Percentiles rank a stretch among this genome's conserved stretches.
Conservation (phyloP, 2,329 filamentous ascomycete species). For the Graphiopsis chlorocephala region DNA sequence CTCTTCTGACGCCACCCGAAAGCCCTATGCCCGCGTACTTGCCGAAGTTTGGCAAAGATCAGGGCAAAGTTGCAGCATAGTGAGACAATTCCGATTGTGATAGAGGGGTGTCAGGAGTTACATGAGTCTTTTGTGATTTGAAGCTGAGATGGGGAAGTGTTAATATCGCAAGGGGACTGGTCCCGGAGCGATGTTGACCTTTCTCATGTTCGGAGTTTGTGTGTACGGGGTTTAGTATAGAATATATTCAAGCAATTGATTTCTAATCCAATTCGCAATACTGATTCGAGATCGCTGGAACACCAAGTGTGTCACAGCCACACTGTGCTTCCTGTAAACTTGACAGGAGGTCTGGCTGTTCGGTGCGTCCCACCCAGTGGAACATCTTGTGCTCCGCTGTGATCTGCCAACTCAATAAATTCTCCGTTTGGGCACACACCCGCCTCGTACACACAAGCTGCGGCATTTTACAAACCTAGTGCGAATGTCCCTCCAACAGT, state of each 20-base stretch:
- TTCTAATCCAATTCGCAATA: not conserved
- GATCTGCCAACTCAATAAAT: not conserved
- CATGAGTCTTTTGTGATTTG: not conserved
- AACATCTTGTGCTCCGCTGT: not conserved
- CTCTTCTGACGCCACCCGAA: constrained; percentile 22
- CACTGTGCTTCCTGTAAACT: not conserved
- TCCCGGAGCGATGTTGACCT: not conserved
- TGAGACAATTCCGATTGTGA: not conserved
- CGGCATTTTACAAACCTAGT: not conserved
- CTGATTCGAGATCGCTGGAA: not conserved
- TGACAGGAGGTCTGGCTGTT: not conserved
- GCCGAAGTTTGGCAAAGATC: not conserved
- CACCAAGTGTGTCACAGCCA: not conserved
- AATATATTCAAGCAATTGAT: not conserved
- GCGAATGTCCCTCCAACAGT: constrained; percentile 8
- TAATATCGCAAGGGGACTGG: not conserved
- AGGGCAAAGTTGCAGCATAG: not conserved
- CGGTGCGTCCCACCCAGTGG: not conserved
- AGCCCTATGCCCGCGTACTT: constrained; percentile 16
- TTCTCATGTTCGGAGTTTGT: not conserved
- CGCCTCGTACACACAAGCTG: not conserved
- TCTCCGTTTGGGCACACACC: not conserved
- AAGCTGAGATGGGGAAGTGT: not conserved
- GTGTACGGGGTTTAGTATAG: not conserved
- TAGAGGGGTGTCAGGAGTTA: not conserved